Evolutionary conservation across 1,284 basidiomycete genomes (phyloP), one percentile per base, ranked within the genome.

Genomic region (Sanghuangporus baumii): DNA sequence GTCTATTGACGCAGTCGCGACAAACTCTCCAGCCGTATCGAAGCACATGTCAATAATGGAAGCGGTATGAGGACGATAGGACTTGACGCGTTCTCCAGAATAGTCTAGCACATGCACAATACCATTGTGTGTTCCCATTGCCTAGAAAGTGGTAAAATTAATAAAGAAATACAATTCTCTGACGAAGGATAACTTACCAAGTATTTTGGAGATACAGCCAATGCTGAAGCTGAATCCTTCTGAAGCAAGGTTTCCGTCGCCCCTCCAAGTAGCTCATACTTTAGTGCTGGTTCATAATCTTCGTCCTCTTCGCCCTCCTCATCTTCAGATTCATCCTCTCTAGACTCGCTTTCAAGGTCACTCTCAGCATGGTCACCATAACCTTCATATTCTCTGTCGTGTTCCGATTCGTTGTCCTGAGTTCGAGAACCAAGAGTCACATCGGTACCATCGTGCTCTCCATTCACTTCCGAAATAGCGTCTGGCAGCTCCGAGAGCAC

Each of bases 1-100:
- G 74, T 99, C 96, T 71, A 98, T 88, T 6, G 94, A 95, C 0
- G 96, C 92, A 8, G 94, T 96, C 0, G 89, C 94, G 4, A 99
- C 85, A 72, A 94, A 98, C 63, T 98, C 94, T 48, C 85, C 88
- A 0, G 90, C 90, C 57, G 83, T 78, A 73, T 98, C 96, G 69
- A 99, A 81, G 56, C 85, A 85, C 41, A 98, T 86, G 71, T 94
- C 94, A 55, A 88, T 85, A 58, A 99, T 82, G 18, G 91, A 92
- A 0, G 96, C 96, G n/a, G 88, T 81, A 71, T 99, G 97, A 2
- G 93, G 91, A 66, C 94, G 88, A 73, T 91, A 97, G 5, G 93
- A 94, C 75, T 94, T 96, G 74, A 96, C 82, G 57, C 92, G 86
- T 64, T 88, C 85, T 8, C 95, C 94, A 23, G 84, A 76, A 58